These are phyloP conservation scores for Cadophora sp. DNA, from an alignment of 2,329 filamentous ascomycete genomes.

Conservation along the genomic window DNA sequence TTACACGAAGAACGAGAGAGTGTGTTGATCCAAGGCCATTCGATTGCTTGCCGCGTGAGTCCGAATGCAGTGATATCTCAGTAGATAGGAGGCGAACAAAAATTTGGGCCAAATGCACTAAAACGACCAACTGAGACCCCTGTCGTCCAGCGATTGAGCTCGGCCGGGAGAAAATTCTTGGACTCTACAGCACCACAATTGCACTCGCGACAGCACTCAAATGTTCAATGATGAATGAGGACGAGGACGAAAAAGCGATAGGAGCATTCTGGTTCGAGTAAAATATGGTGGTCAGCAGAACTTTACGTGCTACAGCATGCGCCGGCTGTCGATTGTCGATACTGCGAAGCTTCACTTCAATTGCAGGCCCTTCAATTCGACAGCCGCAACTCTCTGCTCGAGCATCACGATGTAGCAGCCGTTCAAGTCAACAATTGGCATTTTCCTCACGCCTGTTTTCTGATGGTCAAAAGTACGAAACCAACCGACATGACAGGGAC, in stretches of 20 bases:
- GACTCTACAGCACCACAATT: neutral
- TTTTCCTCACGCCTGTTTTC: constrained; percentile 27
- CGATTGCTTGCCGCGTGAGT: constrained; percentile 22
- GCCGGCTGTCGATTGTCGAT: constrained; percentile 41
- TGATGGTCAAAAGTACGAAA: constrained; percentile 13
- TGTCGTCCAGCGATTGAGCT: neutral
- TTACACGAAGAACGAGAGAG: constrained; percentile 22
- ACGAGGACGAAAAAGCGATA: neutral
- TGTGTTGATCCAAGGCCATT: constrained; percentile 31
- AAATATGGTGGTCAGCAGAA: constrained; percentile 40
- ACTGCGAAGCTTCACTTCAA: constrained; percentile 39
- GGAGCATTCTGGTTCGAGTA: neutral
- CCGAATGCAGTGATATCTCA: constrained; percentile 6
- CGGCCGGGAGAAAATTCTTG: constrained; percentile 10
- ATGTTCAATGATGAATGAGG: neutral
- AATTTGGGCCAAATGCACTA: constrained; percentile 21
- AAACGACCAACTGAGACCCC: neutral
- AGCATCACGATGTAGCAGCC: constrained; percentile 18
- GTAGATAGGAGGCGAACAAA: constrained; percentile 21
- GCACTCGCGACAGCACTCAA: neutral
- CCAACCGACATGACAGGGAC: neutral
- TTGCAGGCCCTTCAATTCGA: constrained; percentile 35
- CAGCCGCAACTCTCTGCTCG: constrained; percentile 18
- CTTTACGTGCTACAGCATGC: constrained; percentile 42
- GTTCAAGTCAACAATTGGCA: constrained; percentile 23